A percentile compares a stretch with the other conserved stretches of the same genome.
Conservation (phyloP, 192 early-diverging fungal genomes). For the Cladochytrium replicatum region DNA sequence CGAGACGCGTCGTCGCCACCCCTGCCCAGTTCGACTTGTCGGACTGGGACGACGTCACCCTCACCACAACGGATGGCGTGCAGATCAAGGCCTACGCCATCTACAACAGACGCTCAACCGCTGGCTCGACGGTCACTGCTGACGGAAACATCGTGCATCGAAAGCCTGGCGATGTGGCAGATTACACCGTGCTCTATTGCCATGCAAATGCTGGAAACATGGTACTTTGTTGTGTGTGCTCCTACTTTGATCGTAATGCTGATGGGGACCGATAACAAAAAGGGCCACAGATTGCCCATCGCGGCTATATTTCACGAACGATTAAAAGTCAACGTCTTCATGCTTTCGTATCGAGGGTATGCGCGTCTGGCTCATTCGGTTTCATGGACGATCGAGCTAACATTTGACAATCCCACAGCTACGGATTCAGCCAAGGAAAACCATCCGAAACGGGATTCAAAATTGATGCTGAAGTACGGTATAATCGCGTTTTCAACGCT, state of each 20-base stretch:
- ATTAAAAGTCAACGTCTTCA: constrained; percentile 76
- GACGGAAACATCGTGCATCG: too few relatives aligned
- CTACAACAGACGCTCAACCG: constrained; percentile 11
- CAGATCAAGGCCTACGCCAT: constrained; percentile 73
- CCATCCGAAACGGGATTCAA: constrained; percentile 79
- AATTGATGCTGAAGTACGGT: constrained; percentile 68
- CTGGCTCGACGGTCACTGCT: background rate
- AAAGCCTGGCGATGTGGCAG: constrained; percentile 13
- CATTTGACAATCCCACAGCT: constrained; percentile 30
- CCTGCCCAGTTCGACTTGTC: constrained; percentile 30
- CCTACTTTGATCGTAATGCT: background rate
- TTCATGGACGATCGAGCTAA: background rate
- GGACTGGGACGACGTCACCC: constrained; percentile 52
- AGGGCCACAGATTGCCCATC: constrained; percentile 92
- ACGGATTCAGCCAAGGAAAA: constrained; percentile 78
- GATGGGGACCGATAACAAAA: too few relatives aligned
- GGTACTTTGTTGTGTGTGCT: constrained; percentile 23
- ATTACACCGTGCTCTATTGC: constrained; percentile 69
- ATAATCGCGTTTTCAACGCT: background rate
- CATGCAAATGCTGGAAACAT: constrained; percentile 99
- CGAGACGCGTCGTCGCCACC: constrained; percentile 27
- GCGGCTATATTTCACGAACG: constrained; percentile 60
- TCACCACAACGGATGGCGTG: constrained; percentile 74
- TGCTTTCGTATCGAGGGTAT: constrained; percentile 97
- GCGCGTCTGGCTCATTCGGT: background rate